Conservation (phyloP, 2,329 filamentous ascomycete genomes). For the Exophiala dermatitidis region DNA sequence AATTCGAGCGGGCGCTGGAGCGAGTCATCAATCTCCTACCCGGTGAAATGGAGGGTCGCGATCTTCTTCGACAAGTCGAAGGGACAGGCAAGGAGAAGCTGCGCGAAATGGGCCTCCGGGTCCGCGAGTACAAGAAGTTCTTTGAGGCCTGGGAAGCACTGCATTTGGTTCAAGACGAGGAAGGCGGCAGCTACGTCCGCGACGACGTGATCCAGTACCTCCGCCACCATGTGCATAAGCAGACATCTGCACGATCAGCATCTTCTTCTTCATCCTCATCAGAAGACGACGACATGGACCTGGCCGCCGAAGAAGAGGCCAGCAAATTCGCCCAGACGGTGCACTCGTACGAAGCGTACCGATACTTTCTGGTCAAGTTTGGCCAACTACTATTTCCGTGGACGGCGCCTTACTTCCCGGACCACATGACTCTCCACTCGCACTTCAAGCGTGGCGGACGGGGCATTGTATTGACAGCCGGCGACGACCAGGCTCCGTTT, state of each 20-base stretch:
- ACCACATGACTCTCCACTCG: slow-evolving; percentile 41
- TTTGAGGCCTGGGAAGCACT: slow-evolving; percentile 37
- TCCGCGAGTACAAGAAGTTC: slow-evolving; percentile 36
- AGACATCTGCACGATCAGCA: background rate
- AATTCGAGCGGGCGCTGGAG: slow-evolving; percentile 25
- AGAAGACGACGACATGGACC: too few species aligned
- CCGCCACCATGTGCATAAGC: slow-evolving; percentile 26
- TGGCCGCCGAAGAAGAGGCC: too few species aligned
- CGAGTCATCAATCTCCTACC: slow-evolving; percentile 24
- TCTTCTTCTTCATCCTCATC: too few species aligned
- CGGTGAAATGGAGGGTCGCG: slow-evolving; percentile 27
- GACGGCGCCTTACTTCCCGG: slow-evolving; percentile 38
- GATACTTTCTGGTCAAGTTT: slow-evolving; percentile 36
- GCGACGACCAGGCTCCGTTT: slow-evolving; percentile 39
- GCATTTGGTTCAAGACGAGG: slow-evolving; percentile 25
- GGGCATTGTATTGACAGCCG: slow-evolving; percentile 42
- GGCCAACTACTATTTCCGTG: slow-evolving; percentile 32
- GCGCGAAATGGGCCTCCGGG: slow-evolving; percentile 36
- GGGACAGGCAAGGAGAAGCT: slow-evolving; percentile 36
- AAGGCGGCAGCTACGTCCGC: slow-evolving; percentile 35
- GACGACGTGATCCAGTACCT: slow-evolving; percentile 39
- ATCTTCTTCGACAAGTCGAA: slow-evolving; percentile 35
- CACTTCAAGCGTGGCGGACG: slow-evolving; percentile 38
- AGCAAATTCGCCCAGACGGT: slow-evolving; percentile 30
- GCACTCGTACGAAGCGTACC: slow-evolving; percentile 39